These are phyloP conservation scores for Daedalea quercina DNA, from an alignment of 768 basidiomycete genomes.

Conservation along the genomic window DNA sequence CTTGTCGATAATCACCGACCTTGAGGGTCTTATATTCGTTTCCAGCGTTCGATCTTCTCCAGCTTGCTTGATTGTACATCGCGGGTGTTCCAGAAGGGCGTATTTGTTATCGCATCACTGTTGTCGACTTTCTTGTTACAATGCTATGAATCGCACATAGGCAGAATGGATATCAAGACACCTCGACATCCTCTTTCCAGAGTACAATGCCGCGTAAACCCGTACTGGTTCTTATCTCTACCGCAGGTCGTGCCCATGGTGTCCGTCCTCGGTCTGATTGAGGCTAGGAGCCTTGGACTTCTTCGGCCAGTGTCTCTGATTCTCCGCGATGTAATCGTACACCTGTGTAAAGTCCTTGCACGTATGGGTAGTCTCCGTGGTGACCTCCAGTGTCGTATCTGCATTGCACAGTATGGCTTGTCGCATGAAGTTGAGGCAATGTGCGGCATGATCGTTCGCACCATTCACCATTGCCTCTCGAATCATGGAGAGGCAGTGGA, in stretches of 20 bases:
- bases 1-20: not conserved
- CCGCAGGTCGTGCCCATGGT: too few species aligned
- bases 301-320: slow-evolving; percentile 4
- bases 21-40: not conserved
- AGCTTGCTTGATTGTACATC: not conserved
- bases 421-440: slow-evolving; percentile 27
- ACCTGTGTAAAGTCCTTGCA: slow-evolving; percentile 24
- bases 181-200: too few species aligned
- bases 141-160: too few species aligned
- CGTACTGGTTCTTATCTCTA: too few species aligned
- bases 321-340: slow-evolving; percentile 17
- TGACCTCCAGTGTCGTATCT: slow-evolving; percentile 25
- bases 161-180: too few species aligned
- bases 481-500: not conserved
- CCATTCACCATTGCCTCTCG: not conserved
- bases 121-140: too few species aligned
- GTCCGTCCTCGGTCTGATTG: not conserved
- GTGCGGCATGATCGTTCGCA: slow-evolving; percentile 2
- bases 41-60: not conserved
- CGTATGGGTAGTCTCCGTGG: slow-evolving; percentile 15
- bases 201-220: too few species aligned
- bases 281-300: too few species aligned
- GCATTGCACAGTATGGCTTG: slow-evolving; percentile 26
- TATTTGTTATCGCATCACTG: too few species aligned
- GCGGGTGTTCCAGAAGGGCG: too few species aligned